Base-by-base conservation (phyloP, 805 yeast genomes). In the Kockiozyma suomiensis region DNA sequence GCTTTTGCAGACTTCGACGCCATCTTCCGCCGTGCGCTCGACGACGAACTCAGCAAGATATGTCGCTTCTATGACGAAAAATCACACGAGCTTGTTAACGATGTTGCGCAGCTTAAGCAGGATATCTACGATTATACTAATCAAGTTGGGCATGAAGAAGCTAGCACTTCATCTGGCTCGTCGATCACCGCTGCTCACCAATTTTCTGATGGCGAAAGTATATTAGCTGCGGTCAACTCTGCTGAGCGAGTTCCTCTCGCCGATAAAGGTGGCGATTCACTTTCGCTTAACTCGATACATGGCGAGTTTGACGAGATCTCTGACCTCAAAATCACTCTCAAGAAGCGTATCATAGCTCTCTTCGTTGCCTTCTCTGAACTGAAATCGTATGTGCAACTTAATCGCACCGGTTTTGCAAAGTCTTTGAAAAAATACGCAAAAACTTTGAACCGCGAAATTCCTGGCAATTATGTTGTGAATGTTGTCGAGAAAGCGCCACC, bases 401-500 rank as follows among this genome's bases (percentile, higher is more conserved):
- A 93, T 78, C 82, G 80, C 66, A 89, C 96, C 25, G 98, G 97
- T 1, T 89, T 93, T 73, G 82, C 88, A 53, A 93, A 93, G 74
- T 92, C 93, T 43, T 80, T 91, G 66, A 93, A 93, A 73, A 93
- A 93, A 74, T 94, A 90, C 72, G 97, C 94, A 75, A 93, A 93
- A 72, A 85, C 89, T 10, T 76, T 90, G 65, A 81, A 82, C 59
- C 85, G 85, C 68, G 76, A 75, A n/a, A 78, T 76, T 28, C 56
- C 58, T 2, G 65, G 54, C 21, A 45, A 54, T 19, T 90, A 88
- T 70, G 74, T 88, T 69, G 69, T 68, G 30, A 70, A 75, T 15
- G 73, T 75, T 48, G 67, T 68, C 6, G 77, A 80, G 1, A 74
- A 79, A 53, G 78, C 88, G 0, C 78, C 81, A 47, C 81, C 86